phyloP scores from a whole-genome alignment of 257 asterid genomes.

The Coffea eugenioides region DNA sequence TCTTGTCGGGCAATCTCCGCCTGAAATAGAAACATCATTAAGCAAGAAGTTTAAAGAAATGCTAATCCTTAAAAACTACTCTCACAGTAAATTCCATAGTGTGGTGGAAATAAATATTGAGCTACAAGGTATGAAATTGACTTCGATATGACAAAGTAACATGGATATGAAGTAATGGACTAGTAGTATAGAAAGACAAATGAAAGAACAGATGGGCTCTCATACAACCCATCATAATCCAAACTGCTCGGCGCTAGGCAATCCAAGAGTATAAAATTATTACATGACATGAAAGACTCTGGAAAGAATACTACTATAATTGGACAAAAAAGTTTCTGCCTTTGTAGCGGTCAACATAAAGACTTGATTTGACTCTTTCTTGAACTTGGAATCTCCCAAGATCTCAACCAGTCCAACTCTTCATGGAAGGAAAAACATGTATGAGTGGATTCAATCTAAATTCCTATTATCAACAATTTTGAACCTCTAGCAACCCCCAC shows the following conservation, averaged over 20 bases:
- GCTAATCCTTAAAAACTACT: no score
- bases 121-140: background rate
- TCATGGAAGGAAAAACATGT: background rate
- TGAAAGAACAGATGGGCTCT: background rate
- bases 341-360: background rate
- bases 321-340: no score
- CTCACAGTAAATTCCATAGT: background rate
- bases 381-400: background rate
- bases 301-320: background rate
- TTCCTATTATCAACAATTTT: background rate
- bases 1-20: constrained; percentile 97
- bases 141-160: background rate
- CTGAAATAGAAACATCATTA: constrained; percentile 34
- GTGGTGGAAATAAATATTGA: background rate
- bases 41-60: background rate
- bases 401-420: background rate
- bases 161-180: background rate
- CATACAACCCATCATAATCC: background rate
- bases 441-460: background rate
- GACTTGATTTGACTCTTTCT: background rate
- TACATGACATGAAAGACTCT: background rate
- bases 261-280: background rate
- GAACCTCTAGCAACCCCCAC: background rate
- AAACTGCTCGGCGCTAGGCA: background rate
- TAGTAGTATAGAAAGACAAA: background rate